Evolutionary conservation across 2,329 filamentous ascomycete species (phyloP).

Genomic region (Pestalotiopsis sp.): DNA sequence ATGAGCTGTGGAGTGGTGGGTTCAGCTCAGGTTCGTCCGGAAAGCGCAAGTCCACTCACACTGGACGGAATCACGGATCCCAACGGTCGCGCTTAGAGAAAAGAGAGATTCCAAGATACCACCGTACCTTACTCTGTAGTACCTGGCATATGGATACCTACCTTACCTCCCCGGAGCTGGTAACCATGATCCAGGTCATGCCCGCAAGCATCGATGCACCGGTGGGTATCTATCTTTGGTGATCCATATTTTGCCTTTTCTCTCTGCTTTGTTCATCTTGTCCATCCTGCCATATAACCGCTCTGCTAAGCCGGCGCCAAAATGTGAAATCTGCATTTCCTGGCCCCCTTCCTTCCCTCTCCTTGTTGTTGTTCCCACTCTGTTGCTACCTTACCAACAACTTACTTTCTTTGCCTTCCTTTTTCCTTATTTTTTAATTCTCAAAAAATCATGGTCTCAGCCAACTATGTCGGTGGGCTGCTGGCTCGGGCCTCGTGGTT

Average conservation of each 20-base stretch:
- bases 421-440: background rate
- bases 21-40: background rate
- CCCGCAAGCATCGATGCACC: background rate
- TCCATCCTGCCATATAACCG: background rate
- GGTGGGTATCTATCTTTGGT: background rate
- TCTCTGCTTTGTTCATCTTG: background rate
- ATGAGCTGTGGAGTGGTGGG: background rate
- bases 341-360: background rate
- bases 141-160: background rate
- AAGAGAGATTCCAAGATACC: background rate
- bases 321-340: background rate
- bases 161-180: background rate
- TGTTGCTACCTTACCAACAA: background rate
- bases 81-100: background rate
- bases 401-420: background rate
- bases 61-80: background rate
- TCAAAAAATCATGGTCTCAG: slow-evolving; percentile 28
- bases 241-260: background rate
- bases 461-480: slow-evolving; percentile 28
- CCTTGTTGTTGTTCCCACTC: background rate
- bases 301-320: background rate
- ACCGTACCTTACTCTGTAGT: background rate
- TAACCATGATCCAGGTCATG: background rate
- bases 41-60: background rate
- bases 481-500: slow-evolving; percentile 30